Base-by-base conservation (phyloP, 768 basidiomycete species). In the Exsudoporus frostii region DNA sequence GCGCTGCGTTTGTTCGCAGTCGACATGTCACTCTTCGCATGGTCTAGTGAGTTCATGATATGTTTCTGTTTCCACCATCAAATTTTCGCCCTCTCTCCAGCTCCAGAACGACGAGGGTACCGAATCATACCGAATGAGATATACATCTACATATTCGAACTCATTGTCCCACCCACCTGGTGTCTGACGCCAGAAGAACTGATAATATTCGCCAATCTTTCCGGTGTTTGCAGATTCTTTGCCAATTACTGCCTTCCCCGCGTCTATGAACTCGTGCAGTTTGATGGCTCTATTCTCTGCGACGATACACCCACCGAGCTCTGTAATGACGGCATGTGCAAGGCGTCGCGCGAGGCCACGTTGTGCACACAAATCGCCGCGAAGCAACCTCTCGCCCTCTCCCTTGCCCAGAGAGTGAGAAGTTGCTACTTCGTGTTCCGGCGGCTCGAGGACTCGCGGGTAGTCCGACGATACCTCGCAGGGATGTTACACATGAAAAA, bases 101-200 rank as follows among this genome's bases (percentile, higher is more conserved):
- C 62, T 29, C 71, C 71, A 11, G 62, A 55, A 30, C 58, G 71
- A 29, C 59, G 43, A n/a, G n/a, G n/a, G n/a, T n/a, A n/a, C n/a
- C n/a, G n/a, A n/a, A 58, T 67, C 6, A 69, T 81, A 49, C 78
- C 78, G 3, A 72, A 70, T 53, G 79, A 80, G 53, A 65, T 80
- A 19, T 79, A 78, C 47, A 54, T 73, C 5, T 59, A 68, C 46
- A 76, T 79, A n/a, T 70, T 77, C 40, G 67, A 65, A n/a, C 61
- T 63, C 32, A 38, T 78, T 5, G 57, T 55, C 32, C 65, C 67
- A 20, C 45, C 60, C 0, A 49, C 59, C 17, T 46, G 58, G 1
- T 50, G 32, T 51, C 55, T 37, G 10, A 43, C 44, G 7, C 43
- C 46, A 4, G 60, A 72, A n/a, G 9, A 55, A 29, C 19, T 49